These are phyloP conservation scores for Macrolepiota dolichaula DNA, from an alignment of 768 basidiomycete genomes.

Conservation along the genomic window DNA sequence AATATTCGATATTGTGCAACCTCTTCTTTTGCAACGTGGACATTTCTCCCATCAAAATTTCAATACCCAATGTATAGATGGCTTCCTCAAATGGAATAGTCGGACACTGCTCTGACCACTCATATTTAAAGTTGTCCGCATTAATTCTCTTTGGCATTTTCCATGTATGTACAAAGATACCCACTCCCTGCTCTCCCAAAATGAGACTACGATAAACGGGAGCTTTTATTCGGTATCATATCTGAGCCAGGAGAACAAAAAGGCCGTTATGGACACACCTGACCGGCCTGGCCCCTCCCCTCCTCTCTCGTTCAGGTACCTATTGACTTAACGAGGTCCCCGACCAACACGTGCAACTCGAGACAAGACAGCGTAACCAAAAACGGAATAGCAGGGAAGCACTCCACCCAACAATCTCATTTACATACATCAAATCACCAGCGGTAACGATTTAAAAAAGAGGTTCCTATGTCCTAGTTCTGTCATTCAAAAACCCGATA, in stretches of 20 bases:
- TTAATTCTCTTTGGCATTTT: background rate
- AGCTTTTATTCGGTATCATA: too few species aligned
- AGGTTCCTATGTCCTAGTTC: background rate
- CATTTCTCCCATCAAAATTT: background rate
- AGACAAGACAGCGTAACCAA: background rate
- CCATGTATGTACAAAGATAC: background rate
- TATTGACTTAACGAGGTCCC: too few species aligned
- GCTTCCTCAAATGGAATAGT: background rate
- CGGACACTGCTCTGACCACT: background rate
- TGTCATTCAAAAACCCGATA: background rate
- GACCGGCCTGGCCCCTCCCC: too few species aligned
- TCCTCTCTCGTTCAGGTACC: too few species aligned
- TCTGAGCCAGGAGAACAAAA: background rate
- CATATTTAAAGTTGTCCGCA: background rate
- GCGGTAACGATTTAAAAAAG: background rate
- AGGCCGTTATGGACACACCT: background rate
- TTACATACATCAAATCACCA: background rate
- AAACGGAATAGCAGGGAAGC: background rate
- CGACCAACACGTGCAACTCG: background rate
- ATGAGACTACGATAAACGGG: too few species aligned
- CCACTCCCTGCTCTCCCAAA: background rate
- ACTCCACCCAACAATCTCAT: background rate
- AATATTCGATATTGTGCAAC: slow-evolving; percentile 1
- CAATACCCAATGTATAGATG: background rate
- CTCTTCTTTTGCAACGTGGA: background rate